Evolutionary conservation across 1,284 basidiomycete species (phyloP).

Genomic region (Ustilago hordei): DNA sequence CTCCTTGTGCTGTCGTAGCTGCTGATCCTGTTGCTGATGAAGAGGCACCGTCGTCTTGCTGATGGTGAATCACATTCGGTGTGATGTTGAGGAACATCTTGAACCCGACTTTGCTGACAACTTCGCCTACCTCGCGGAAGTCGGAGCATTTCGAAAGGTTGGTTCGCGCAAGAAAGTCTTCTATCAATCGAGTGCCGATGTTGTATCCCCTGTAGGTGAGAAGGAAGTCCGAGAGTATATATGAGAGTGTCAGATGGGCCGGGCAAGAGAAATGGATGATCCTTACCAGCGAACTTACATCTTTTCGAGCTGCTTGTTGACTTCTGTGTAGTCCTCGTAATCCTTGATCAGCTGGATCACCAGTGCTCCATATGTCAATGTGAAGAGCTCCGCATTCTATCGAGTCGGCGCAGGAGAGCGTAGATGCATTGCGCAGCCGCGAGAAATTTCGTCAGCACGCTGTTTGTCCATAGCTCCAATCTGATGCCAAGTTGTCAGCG

Average conservation of each 20-base stretch:
- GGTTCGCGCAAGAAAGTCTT: slow-evolving; percentile 95
- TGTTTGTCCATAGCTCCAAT: neutral
- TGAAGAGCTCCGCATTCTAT: slow-evolving; percentile 91
- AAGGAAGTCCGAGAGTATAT: neutral
- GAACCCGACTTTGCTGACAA: slow-evolving; percentile 82
- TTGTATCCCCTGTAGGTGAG: slow-evolving; percentile 86
- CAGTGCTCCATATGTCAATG: slow-evolving; percentile 94
- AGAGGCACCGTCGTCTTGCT: slow-evolving; percentile 51
- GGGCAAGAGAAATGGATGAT: neutral
- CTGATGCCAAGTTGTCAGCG: neutral
- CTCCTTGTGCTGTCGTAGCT: slow-evolving; percentile 12
- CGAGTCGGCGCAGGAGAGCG: neutral
- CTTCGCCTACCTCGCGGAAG: slow-evolving; percentile 83
- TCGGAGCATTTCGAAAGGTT: slow-evolving; percentile 78
- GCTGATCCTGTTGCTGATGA: slow-evolving; percentile 23
- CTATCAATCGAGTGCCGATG: slow-evolving; percentile 94
- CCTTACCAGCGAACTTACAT: slow-evolving; percentile 71
- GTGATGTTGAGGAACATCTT: slow-evolving; percentile 96
- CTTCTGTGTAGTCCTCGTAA: slow-evolving; percentile 94
- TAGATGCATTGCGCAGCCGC: neutral
- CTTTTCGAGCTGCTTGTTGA: slow-evolving; percentile 77
- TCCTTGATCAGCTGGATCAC: slow-evolving; percentile 99
- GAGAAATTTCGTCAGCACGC: neutral
- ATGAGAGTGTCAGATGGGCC: neutral
- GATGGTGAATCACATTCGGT: slow-evolving; percentile 80